phyloP scores from a whole-genome alignment of 176 grass and related monocot genomes.

The Eremochloa ophiuroides region DNA sequence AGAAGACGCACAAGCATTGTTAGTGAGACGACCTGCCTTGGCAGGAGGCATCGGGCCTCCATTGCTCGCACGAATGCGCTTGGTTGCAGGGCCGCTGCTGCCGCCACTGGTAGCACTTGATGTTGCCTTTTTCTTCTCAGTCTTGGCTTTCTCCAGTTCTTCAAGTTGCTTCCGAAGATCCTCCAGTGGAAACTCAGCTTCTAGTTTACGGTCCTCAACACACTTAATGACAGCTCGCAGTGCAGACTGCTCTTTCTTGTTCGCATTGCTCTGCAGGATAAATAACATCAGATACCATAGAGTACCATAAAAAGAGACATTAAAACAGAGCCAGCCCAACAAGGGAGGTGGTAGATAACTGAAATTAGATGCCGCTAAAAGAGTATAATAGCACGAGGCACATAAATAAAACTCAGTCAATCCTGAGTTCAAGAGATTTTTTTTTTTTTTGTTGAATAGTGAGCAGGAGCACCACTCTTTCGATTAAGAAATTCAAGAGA shows the following conservation, averaged over 20 bases:
- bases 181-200: conserved; percentile 67
- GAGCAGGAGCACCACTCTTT: neutral
- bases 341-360: neutral
- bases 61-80: conserved; percentile 66
- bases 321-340: neutral
- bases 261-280: conserved; percentile 58
- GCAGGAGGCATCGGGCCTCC: conserved; percentile 85
- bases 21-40: conserved; percentile 82
- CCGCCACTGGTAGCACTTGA: conserved; percentile 46
- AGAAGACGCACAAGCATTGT: conserved; percentile 57
- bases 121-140: conserved; percentile 77
- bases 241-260: conserved; percentile 72
- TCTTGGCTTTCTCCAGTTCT: conserved; percentile 77
- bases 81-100: conserved; percentile 62
- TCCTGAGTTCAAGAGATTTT: conserved; percentile 5
- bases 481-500: neutral
- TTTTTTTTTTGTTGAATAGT: neutral
- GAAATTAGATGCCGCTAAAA: neutral
- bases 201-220: conserved; percentile 82
- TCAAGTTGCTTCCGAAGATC: conserved; percentile 81
- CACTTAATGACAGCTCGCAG: conserved; percentile 88
- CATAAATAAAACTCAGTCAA: neutral
- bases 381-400: neutral
- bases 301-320: neutral
- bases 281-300: conserved; percentile 12